These are phyloP conservation scores for Kwoniella botswanensis DNA, from an alignment of 768 basidiomycete genomes.

Conservation along the genomic window DNA sequence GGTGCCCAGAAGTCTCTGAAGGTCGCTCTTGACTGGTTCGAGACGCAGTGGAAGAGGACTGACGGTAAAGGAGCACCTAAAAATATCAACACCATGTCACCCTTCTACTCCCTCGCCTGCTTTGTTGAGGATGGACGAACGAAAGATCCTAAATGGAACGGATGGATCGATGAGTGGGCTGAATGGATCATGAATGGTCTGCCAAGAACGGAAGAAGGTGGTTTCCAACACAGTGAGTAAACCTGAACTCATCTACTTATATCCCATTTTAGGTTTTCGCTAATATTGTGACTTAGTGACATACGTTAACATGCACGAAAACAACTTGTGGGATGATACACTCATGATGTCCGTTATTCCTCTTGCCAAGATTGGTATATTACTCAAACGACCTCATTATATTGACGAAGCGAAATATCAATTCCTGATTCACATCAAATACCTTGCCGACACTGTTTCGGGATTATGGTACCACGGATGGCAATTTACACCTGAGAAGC, in stretches of 20 bases:
- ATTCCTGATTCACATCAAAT: conserved; percentile 61
- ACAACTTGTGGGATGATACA: conserved; percentile 67
- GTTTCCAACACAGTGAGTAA: conserved; percentile 52
- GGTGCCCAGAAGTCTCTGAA: conserved; percentile 56
- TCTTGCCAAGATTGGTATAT: conserved; percentile 65
- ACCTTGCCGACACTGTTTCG: conserved; percentile 47
- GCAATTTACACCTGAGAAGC: conserved; percentile 38
- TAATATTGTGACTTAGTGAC: conserved; percentile 17
- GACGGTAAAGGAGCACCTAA: conserved; percentile 63
- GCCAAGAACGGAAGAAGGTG: conserved; percentile 56
- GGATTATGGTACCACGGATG: conserved; percentile 57
- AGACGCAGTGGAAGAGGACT: conserved; percentile 61
- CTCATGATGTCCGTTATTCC: conserved; percentile 67
- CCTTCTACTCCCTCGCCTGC: conserved; percentile 57
- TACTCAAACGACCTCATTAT: conserved; percentile 64
- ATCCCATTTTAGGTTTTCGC: not conserved
- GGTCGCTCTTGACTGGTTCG: conserved; percentile 64
- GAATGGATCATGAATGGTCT: conserved; percentile 66
- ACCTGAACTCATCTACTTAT: too few species aligned
- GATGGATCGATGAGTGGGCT: conserved; percentile 54
- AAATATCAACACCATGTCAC: conserved; percentile 69
- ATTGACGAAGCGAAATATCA: conserved; percentile 66
- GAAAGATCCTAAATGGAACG: conserved; percentile 41
- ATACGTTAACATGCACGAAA: conserved; percentile 62
- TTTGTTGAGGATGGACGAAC: conserved; percentile 40